These are phyloP conservation scores for Yamadazyma laniorum DNA, from an alignment of 805 yeast species.

Conservation along the genomic window DNA sequence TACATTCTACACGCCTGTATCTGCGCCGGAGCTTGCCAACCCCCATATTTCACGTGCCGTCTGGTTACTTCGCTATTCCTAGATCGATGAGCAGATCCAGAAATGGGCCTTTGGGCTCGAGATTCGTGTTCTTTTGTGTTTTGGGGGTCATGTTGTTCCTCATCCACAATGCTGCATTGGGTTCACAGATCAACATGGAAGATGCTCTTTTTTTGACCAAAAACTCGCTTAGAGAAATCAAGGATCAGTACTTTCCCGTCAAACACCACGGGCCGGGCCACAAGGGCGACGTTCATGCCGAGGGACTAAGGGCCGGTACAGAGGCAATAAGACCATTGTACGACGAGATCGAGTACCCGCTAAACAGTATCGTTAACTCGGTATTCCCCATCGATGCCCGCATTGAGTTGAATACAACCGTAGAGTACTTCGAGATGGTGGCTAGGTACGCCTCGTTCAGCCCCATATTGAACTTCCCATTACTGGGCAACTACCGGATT, in stretches of 20 bases:
- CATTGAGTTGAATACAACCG: constrained; percentile 29
- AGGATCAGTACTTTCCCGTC: constrained; percentile 14
- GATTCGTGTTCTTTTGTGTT: constrained; percentile 1
- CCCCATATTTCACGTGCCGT: too few relatives aligned
- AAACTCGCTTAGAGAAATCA: constrained; percentile 24
- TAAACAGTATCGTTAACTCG: constrained; percentile 35
- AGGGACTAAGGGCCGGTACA: too few relatives aligned
- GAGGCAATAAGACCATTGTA: too few relatives aligned
- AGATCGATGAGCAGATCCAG: too few relatives aligned
- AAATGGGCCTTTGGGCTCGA: background rate
- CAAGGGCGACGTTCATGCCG: background rate
- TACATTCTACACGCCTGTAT: too few relatives aligned
- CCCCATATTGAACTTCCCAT: constrained; percentile 26
- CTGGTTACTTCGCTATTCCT: too few relatives aligned
- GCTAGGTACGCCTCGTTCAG: constrained; percentile 45
- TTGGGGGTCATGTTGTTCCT: background rate
- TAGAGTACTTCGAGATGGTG: constrained; percentile 14
- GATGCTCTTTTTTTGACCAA: constrained; percentile 27
- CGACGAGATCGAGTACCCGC: constrained; percentile 27
- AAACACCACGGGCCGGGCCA: background rate
- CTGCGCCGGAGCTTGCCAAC: too few relatives aligned
- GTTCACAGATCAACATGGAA: constrained; percentile 15
- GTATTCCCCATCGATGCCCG: constrained; percentile 42
- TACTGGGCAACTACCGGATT: constrained; percentile 25
- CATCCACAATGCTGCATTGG: constrained; percentile 1